These are phyloP conservation scores for Aureobasidium melanogenum DNA, from an alignment of 2,329 filamentous ascomycete species.

Conservation along the genomic window DNA sequence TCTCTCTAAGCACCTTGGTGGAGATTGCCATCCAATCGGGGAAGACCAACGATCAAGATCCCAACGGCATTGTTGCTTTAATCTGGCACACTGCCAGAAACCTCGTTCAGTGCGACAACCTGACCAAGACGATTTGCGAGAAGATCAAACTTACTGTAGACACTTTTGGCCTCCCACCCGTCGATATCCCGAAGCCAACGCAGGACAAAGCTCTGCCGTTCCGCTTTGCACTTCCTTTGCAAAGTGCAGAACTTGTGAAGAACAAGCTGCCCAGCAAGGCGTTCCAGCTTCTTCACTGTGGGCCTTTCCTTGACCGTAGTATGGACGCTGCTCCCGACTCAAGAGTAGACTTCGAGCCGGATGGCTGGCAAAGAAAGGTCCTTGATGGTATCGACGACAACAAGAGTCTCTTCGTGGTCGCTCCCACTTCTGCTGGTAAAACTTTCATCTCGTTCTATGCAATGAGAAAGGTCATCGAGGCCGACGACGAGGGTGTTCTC, in stretches of 20 bases:
- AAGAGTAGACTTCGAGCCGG: slow-evolving; percentile 64
- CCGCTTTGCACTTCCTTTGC: slow-evolving; percentile 29
- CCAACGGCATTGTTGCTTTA: slow-evolving; percentile 36
- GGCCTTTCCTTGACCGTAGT: slow-evolving; percentile 66
- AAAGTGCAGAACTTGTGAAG: slow-evolving; percentile 18
- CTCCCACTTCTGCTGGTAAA: slow-evolving; percentile 71
- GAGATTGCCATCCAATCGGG: slow-evolving; percentile 40
- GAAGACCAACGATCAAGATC: slow-evolving; percentile 23
- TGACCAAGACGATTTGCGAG: slow-evolving; percentile 34
- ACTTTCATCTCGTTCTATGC: slow-evolving; percentile 81
- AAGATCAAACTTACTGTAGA: slow-evolving; percentile 30
- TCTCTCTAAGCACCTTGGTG: slow-evolving; percentile 41
- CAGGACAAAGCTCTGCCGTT: slow-evolving; percentile 37
- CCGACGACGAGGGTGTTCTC: slow-evolving; percentile 59
- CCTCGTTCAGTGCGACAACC: slow-evolving; percentile 29
- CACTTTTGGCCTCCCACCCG: slow-evolving; percentile 30
- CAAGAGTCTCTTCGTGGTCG: slow-evolving; percentile 64
- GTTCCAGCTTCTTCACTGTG: slow-evolving; percentile 61
- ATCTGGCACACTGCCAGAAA: slow-evolving; percentile 37
- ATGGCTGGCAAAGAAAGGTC: slow-evolving; percentile 67
- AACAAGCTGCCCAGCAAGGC: slow-evolving; percentile 38
- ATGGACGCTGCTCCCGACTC: slow-evolving; percentile 59
- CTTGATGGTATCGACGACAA: slow-evolving; percentile 64
- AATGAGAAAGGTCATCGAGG: slow-evolving; percentile 65
- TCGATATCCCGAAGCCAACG: slow-evolving; percentile 23